Evolutionary conservation across 345 rosid genomes (phyloP), one percentile per base, ranked within the genome.

Genomic region (Pistacia integerrima): DNA sequence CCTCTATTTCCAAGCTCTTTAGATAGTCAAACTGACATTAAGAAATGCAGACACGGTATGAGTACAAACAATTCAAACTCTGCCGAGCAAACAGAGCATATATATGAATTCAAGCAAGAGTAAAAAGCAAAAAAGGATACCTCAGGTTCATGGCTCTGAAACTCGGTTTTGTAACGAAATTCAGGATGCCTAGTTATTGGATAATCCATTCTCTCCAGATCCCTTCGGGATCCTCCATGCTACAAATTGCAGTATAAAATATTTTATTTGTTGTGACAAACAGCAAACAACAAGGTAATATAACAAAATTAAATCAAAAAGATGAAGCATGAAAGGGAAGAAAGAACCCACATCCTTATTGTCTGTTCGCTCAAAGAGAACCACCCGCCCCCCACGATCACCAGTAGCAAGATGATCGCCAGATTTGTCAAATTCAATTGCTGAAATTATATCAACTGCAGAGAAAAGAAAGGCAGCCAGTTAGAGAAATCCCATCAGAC

Each of bases 101-200:
- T 16, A 82, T 65, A 44, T 64, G 59, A 70, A 79, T 28, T n/a
- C 36, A 14, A 62, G 22, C 64, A 64, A 28, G 76, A 69, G 49
- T 28, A 81, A 33, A 63, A 18, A 25, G 16, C 4, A 51, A 41
- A 73, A 70, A 77, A 36, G 52, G 65, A 74, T 81, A 97, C 99
- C 98, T 97, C 99, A 60, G 99, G 99, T 73, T 97, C 99, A 80
- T 94, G 99, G 91, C 99, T 97, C 90, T 97, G 99, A 84, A 97
- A 97, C 78, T 97, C 99, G 60, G 98, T 94, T 85, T 94, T 97
- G 85, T 97, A 97, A 51, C 99, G 97, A 81, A 94, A 97, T 81
- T 97, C 99, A 55, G 98, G 98, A 83, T 94, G 99, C 90, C 91
- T 91, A 80, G 67, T 81, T 22, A 87, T 77, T 63, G 95, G 17